Conservation (phyloP, 202 grass and related monocot species). For the Tripidium arundinaceum region DNA sequence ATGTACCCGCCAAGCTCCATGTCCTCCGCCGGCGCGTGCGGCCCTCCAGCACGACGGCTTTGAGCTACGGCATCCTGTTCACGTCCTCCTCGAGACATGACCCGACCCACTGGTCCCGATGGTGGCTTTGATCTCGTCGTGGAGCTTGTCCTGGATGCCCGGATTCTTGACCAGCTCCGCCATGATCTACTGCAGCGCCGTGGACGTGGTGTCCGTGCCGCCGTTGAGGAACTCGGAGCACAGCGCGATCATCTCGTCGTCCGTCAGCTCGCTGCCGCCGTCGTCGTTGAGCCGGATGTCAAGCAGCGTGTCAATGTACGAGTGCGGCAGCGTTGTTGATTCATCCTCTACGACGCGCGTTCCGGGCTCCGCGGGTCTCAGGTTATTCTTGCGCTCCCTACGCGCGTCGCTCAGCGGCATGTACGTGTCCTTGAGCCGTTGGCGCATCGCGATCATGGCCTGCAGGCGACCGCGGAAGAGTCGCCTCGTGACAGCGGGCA, state of each 20-base stretch:
- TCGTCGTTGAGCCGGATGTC: conserved; percentile 1
- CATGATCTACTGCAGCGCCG: conserved; percentile 41
- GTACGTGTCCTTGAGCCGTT: not conserved
- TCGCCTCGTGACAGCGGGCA: not conserved
- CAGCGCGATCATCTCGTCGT: conserved; percentile 34
- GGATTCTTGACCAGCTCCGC: conserved; percentile 44
- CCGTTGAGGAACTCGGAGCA: conserved; percentile 38
- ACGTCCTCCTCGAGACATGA: conserved; percentile 9
- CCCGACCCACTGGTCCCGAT: not conserved
- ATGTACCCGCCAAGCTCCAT: not conserved
- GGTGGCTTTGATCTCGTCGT: conserved; percentile 1
- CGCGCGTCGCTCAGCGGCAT: conserved; percentile 5
- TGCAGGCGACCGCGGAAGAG: not conserved
- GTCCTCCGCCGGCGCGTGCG: conserved; percentile 3
- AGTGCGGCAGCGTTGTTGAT: conserved; percentile 6
- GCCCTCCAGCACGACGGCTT: conserved; percentile 35
- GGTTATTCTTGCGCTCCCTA: not conserved
- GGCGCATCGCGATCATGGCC: not conserved
- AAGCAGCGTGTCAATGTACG: conserved; percentile 37
- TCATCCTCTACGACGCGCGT: too few relatives aligned
- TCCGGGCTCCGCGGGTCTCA: too few relatives aligned
- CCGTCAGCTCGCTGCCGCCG: not conserved
- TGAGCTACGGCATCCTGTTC: conserved; percentile 16
- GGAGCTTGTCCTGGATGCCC: conserved; percentile 12
- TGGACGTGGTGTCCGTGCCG: conserved; percentile 36